Conservation (phyloP, 148 eudicot species). For the Silene uniflora region DNA sequence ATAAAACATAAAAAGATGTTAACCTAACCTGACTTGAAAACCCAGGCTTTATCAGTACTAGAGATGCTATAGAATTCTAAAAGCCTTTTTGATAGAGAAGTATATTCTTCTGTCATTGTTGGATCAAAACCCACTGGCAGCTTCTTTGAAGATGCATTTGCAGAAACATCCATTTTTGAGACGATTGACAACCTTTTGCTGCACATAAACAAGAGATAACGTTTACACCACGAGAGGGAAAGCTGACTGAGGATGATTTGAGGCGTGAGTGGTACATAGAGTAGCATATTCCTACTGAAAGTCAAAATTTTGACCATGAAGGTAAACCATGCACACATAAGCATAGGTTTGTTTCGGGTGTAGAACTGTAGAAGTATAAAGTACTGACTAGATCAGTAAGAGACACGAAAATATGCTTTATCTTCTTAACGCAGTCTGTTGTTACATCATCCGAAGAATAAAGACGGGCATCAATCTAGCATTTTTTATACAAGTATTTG, state of each 20-base stretch:
- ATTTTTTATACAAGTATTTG: not conserved
- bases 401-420: not conserved
- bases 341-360: not conserved
- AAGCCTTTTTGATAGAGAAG: slow-evolving; percentile 61
- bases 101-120: slow-evolving; percentile 52
- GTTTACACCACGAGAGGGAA: not conserved
- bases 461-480: not conserved
- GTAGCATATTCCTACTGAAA: not conserved
- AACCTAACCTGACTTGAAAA: slow-evolving; percentile 53
- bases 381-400: too few relatives aligned
- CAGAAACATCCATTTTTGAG: slow-evolving; percentile 46
- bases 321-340: not conserved
- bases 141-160: slow-evolving; percentile 35
- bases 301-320: not conserved
- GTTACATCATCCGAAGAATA: not conserved
- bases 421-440: not conserved
- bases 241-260: not conserved
- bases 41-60: slow-evolving; percentile 70
- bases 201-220: not conserved
- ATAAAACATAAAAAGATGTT: too few relatives aligned
- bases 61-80: slow-evolving; percentile 52
- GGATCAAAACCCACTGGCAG: slow-evolving; percentile 43
- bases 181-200: slow-evolving; percentile 24
- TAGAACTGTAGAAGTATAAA: not conserved
- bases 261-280: not conserved